Conservation (phyloP, 805 yeast genomes). For the Ogataea paraovalis region DNA sequence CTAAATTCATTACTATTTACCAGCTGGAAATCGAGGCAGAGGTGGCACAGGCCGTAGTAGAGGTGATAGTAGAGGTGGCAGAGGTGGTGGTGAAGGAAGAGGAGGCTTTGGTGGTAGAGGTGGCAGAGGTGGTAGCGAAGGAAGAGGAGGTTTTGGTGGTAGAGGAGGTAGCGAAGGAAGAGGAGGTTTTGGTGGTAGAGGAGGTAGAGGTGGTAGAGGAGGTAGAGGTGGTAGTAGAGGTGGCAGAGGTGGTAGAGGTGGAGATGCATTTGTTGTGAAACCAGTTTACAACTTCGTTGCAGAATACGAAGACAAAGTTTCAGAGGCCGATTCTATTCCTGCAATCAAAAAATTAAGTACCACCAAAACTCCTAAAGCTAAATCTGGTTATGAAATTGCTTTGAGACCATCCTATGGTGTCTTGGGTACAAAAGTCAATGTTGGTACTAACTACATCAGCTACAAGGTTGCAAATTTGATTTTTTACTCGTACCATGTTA, state of each 20-base stretch:
- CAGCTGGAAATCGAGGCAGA: too few relatives aligned
- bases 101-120: too few relatives aligned
- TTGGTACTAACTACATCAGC: constrained; percentile 21
- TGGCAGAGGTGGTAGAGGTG: background rate
- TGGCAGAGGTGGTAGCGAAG: constrained; percentile 13
- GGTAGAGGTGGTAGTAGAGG: background rate
- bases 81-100: too few relatives aligned
- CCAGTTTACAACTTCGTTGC: constrained; percentile 18
- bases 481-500: constrained; percentile 21
- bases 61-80: constrained; percentile 9
- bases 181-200: constrained; percentile 16
- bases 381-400: constrained; percentile 4
- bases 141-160: constrained; percentile 14
- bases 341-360: constrained; percentile 10
- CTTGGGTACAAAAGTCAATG: constrained; percentile 18
- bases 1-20: too few relatives aligned
- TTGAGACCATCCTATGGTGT: constrained; percentile 25
- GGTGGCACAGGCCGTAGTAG: too few relatives aligned
- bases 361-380: background rate
- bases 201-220: constrained; percentile 13
- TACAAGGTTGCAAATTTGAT: constrained; percentile 14
- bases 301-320: constrained; percentile 12
- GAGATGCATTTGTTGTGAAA: constrained; percentile 14
- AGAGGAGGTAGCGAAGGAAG: constrained; percentile 16
- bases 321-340: constrained; percentile 13